phyloP scores from a whole-genome alignment of 192 early-diverging fungal genomes.

The Coemansia javaensis region DNA sequence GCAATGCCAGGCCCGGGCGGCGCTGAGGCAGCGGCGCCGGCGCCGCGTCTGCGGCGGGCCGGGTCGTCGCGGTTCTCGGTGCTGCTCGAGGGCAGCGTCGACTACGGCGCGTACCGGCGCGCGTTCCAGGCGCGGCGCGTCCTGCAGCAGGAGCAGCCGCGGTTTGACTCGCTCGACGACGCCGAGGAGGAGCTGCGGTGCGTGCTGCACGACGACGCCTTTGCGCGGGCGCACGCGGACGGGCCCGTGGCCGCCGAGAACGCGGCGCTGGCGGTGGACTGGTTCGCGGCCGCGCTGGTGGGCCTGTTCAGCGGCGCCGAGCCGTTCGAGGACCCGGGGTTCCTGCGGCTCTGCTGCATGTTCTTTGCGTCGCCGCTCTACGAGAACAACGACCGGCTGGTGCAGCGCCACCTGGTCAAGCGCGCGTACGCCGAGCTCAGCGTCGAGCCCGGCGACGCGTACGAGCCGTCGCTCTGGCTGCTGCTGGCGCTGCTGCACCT shows the following conservation, averaged over 20 bases:
- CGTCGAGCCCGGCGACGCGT: constrained; percentile 7
- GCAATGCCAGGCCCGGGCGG: too few species aligned
- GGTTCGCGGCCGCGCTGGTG: constrained; percentile 38
- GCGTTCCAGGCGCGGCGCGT: constrained; percentile 15
- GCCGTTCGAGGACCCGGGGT: constrained; percentile 46
- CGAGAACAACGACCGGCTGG: constrained; percentile 47
- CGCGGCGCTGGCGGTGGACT: constrained; percentile 45
- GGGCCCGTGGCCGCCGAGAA: constrained; percentile 31
- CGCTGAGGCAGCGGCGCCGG: too few species aligned
- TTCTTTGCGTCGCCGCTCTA: constrained; percentile 48
- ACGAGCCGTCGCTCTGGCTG: constrained; percentile 32
- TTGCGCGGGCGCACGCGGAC: constrained; percentile 7
- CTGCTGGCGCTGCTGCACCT: constrained; percentile 41
- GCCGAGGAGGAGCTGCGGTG: constrained; percentile 37
- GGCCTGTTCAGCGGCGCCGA: constrained; percentile 40
- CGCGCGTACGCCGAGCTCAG: constrained; percentile 43
- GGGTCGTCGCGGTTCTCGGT: constrained; percentile 41
- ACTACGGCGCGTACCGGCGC: constrained; percentile 39
- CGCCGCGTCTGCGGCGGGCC: constrained; percentile 12
- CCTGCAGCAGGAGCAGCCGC: constrained; percentile 37
- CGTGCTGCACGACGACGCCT: constrained; percentile 39
- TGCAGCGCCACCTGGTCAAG: constrained; percentile 46
- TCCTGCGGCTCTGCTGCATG: constrained; percentile 46
- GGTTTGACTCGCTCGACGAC: constrained; percentile 36
- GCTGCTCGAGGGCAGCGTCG: constrained; percentile 37